These are phyloP conservation scores for Creolimax fragrantissima DNA, from an alignment of 78 protist species.

Conservation along the genomic window DNA sequence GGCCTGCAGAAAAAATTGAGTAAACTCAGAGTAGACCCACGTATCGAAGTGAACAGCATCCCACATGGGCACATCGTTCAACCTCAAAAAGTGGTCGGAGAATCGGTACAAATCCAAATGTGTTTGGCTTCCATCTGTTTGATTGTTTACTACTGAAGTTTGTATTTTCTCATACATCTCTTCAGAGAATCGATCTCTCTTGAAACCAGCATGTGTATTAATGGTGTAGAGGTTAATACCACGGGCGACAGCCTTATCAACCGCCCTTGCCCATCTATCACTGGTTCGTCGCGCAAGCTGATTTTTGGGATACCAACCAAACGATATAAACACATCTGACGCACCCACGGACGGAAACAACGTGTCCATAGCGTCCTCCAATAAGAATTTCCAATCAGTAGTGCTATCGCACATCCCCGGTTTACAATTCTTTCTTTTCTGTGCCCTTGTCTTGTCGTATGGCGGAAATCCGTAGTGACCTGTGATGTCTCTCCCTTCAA, in stretches of 20 bases:
- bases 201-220: neutral
- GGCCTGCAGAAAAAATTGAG: neutral
- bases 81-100: neutral
- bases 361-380: neutral
- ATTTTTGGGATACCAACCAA: neutral
- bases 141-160: neutral
- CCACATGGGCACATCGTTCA: neutral
- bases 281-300: neutral
- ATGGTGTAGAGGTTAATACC: neutral
- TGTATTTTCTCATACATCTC: neutral
- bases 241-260: neutral
- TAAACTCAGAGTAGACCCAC: neutral
- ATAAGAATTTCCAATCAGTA: neutral
- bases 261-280: neutral
- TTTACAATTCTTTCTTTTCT: neutral
- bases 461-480: neutral
- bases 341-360: neutral
- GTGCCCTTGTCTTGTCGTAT: neutral
- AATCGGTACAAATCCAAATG: neutral
- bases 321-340: neutral
- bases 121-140: neutral
- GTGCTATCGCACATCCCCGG: neutral
- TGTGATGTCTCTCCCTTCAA: neutral
- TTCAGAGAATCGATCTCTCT: neutral
- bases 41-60: neutral